A percentile compares a stretch with the other conserved stretches of the same genome.
Conservation (phyloP, 495 filamentous ascomycete species). For the Massariosphaeria phaeospora region DNA sequence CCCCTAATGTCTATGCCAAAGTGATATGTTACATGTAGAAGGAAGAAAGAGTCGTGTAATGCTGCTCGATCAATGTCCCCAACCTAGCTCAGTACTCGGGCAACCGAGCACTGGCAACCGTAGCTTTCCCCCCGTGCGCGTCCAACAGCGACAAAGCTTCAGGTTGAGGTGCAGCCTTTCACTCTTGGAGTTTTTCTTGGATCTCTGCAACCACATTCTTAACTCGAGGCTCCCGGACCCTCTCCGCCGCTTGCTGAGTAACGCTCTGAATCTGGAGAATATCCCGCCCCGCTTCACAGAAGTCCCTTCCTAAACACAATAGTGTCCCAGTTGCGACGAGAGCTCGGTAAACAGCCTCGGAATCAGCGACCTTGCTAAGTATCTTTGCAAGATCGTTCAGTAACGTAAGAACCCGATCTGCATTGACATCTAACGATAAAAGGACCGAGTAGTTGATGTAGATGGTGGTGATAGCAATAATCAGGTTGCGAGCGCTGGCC, state of each 20-base stretch:
- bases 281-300: slow-evolving; percentile 45
- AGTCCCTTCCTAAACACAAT: slow-evolving; percentile 50
- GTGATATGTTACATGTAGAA: too few relatives aligned
- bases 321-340: slow-evolving; percentile 82
- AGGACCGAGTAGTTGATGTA: slow-evolving; percentile 75
- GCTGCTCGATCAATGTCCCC: too few relatives aligned
- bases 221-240: slow-evolving; percentile 53
- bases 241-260: slow-evolving; percentile 43
- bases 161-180: too few relatives aligned
- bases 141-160: too few relatives aligned
- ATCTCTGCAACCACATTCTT: slow-evolving; percentile 58
- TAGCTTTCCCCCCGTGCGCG: too few relatives aligned
- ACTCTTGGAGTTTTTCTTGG: slow-evolving; percentile 33
- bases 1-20: too few relatives aligned
- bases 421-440: slow-evolving; percentile 44
- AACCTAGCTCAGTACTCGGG: too few relatives aligned
- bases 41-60: too few relatives aligned
- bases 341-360: slow-evolving; percentile 76
- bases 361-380: slow-evolving; percentile 60
- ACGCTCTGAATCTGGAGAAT: slow-evolving; percentile 45
- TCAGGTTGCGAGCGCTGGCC: slow-evolving; percentile 70
- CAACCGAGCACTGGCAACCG: too few relatives aligned
- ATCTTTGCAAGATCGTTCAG: slow-evolving; percentile 61
- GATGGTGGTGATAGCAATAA: slow-evolving; percentile 74
- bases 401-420: slow-evolving; percentile 55